Conservation (phyloP, 2,329 filamentous ascomycete species). For the Periglandula ipomoeae region DNA sequence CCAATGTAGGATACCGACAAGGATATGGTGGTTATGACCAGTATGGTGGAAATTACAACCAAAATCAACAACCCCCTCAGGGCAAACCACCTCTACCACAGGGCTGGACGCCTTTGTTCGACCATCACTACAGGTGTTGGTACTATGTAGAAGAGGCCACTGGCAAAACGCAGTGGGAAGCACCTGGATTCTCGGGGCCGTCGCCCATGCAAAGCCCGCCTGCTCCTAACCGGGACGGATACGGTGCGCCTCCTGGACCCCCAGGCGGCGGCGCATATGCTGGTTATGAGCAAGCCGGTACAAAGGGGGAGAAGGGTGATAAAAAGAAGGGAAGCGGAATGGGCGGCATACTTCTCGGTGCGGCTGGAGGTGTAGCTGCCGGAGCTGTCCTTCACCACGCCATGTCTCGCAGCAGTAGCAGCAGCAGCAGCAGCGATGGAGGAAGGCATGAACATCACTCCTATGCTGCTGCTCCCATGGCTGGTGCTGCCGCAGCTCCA, state of each 20-base stretch:
- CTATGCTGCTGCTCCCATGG: constrained; percentile 9
- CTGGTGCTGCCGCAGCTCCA: constrained; percentile 27
- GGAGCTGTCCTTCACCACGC: constrained; percentile 50
- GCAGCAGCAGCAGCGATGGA: constrained; percentile 10
- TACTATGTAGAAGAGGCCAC: constrained; percentile 56
- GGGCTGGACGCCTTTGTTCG: constrained; percentile 57
- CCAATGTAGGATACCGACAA: not conserved
- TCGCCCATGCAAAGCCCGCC: constrained; percentile 15
- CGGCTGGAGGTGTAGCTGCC: constrained; percentile 48
- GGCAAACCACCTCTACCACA: constrained; percentile 42
- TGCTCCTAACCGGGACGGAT: constrained; percentile 17
- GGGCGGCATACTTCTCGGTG: constrained; percentile 48
- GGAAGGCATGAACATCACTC: constrained; percentile 9
- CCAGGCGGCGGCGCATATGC: constrained; percentile 9
- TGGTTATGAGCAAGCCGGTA: constrained; percentile 8
- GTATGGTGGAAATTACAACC: constrained; percentile 12
- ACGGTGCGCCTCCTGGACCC: constrained; percentile 4
- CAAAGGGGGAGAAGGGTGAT: constrained; percentile 3
- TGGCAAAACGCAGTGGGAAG: constrained; percentile 56
- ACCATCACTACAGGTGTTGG: constrained; percentile 50
- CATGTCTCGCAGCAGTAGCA: constrained; percentile 20
- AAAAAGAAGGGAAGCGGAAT: constrained; percentile 34
- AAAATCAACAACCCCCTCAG: constrained; percentile 23
- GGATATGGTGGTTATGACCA: not conserved
- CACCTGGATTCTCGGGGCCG: constrained; percentile 30